Base-by-base conservation (phyloP, 106 monocot species). In the Cymbidium sinense region DNA sequence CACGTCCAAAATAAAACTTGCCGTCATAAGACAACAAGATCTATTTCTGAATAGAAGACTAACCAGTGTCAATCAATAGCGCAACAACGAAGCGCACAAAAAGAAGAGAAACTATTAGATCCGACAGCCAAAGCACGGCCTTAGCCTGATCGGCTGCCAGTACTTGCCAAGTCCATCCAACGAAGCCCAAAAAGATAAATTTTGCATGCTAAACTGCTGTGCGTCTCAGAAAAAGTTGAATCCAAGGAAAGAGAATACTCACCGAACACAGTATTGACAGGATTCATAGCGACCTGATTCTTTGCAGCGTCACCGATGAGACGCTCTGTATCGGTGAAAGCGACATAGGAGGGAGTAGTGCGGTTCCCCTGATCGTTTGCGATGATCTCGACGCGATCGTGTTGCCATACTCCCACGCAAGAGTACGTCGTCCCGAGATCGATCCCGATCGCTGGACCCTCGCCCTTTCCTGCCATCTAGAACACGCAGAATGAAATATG, bases 381-480 rank as follows among this genome's bases (percentile, higher is more conserved):
- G 72, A 94, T 91, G 87, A 95, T 91, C 91, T 95, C 94, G 5
- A 93, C 92, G 0, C 92, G 83, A 31, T 93, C 92, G 76, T 93
- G 92, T 70, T 93, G 92, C 92, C 92, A 92, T 0, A 92, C 93
- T 1, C 93, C 93, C 5, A 93, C 93, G 75, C 90, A 93, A 12
- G 90, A 90, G 82, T 86, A 93, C 35, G 90, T 90, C 4, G 93
- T 93, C 2, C 87, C 91, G 74, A 91, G 91, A 58, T 94, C 94
- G 81, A 94, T 94, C 20, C 91, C 91, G 86, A 94, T 91, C 47
- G 91, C 91, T 74, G 90, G 90, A 8, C 90, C 90, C 35, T 90
- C 90, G 13, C 90, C 90, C 61, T 90, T 90, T 19, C 80, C 82
- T 0, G 86, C 86, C 86, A 86, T 86, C 30, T 71, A 27, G 19